Conservation (phyloP, 306 rosid species). For the Prunus armeniaca region DNA sequence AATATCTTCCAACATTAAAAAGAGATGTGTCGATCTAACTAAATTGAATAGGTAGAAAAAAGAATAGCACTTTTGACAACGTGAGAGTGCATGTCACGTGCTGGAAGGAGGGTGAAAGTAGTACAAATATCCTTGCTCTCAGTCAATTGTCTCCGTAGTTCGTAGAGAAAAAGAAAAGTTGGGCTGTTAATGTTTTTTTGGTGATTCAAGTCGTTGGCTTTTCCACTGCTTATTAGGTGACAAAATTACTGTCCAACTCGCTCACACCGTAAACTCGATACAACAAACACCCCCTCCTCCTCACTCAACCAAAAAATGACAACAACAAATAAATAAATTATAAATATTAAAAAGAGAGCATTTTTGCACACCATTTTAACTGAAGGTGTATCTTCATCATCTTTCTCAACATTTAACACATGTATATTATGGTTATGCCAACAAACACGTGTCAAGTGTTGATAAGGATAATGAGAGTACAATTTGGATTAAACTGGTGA, state of each 20-base stretch:
- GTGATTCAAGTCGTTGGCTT: conserved; percentile 9
- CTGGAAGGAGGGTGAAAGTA: neutral
- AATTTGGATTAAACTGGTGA: accelerated
- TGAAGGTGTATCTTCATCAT: accelerated
- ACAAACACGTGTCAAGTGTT: no score
- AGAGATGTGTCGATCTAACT: no score
- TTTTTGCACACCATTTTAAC: no score
- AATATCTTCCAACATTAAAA: no score
- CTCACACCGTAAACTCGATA: neutral
- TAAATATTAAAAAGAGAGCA: no score
- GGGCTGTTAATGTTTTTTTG: conserved; percentile 4
- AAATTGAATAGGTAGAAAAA: no score
- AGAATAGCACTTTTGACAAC: neutral
- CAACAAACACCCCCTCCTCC: no score
- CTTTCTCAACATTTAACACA: accelerated
- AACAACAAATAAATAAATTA: no score
- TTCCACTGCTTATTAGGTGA: conserved; percentile 10
- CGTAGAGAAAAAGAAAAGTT: neutral
- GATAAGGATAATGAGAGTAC: accelerated
- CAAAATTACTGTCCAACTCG: neutral
- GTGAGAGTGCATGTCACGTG: conserved; percentile 1
- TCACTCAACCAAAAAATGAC: neutral
- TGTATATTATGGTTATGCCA: no score
- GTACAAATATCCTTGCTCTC: neutral
- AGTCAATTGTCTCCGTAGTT: neutral